Conservation (phyloP, 192 early-diverging fungal genomes). For the Gamsiella multidivaricata region DNA sequence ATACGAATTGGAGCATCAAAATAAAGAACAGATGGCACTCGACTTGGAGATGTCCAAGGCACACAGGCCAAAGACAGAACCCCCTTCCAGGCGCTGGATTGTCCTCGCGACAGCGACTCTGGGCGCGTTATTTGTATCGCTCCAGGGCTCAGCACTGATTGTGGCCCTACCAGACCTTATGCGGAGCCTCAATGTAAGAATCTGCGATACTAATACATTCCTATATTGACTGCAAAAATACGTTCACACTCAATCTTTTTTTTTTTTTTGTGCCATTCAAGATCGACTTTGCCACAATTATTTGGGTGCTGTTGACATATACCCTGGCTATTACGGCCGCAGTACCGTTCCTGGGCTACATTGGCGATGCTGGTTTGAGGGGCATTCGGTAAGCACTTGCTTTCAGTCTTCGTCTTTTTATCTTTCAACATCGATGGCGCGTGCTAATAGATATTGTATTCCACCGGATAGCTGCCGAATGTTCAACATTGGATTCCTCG, state of each 20-base stretch:
- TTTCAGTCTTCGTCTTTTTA: neutral
- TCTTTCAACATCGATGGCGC: neutral
- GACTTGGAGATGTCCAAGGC: constrained; percentile 50
- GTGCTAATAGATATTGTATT: too few relatives aligned
- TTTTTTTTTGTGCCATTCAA: too few relatives aligned
- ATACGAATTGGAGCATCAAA: neutral
- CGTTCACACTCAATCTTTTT: too few relatives aligned
- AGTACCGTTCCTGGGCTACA: constrained; percentile 32
- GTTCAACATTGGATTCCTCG: constrained; percentile 50
- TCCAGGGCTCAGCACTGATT: constrained; percentile 49
- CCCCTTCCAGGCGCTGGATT: constrained; percentile 50
- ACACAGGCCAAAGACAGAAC: constrained; percentile 34
- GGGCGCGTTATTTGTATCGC: constrained; percentile 48
- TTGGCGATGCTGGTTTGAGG: constrained; percentile 42
- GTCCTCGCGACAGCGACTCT: constrained; percentile 51
- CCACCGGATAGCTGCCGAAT: constrained; percentile 47
- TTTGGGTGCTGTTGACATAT: constrained; percentile 49
- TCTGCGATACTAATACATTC: too few relatives aligned
- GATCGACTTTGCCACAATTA: constrained; percentile 48
- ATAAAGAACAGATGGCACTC: constrained; percentile 32
- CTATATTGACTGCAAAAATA: neutral
- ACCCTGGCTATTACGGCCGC: constrained; percentile 50
- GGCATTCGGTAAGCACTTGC: constrained; percentile 37
- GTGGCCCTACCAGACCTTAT: constrained; percentile 53
- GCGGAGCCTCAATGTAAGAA: constrained; percentile 42